Evolutionary conservation across 2,329 filamentous ascomycete genomes (phyloP).

Genomic region (Chaetomiaceae sp.): DNA sequence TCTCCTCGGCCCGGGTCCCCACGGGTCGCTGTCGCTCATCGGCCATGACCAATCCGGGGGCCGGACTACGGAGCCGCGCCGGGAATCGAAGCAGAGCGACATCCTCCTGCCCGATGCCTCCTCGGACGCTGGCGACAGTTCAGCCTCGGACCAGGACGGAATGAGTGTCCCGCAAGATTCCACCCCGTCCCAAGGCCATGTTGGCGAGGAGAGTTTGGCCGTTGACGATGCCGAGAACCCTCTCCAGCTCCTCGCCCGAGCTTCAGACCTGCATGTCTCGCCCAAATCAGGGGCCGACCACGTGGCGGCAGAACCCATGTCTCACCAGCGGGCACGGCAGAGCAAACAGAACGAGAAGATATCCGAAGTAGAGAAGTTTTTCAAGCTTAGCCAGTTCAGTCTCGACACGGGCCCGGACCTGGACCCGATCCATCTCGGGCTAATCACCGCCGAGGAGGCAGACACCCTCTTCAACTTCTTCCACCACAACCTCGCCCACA

Average conservation of each 20-base stretch:
- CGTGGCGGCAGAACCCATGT: constrained; percentile 18
- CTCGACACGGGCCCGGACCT: constrained; percentile 60
- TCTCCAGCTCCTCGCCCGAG: constrained; percentile 66
- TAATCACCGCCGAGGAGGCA: constrained; percentile 63
- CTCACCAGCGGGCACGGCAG: constrained; percentile 21
- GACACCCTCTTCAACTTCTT: constrained; percentile 63
- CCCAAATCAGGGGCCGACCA: constrained; percentile 31
- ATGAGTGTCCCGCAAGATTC: constrained; percentile 28
- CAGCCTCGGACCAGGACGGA: constrained; percentile 29
- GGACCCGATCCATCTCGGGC: constrained; percentile 65
- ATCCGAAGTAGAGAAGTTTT: constrained; percentile 58
- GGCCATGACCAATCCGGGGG: constrained; percentile 15
- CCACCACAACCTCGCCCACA: constrained; percentile 66
- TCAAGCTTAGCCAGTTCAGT: constrained; percentile 59
- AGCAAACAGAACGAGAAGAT: constrained; percentile 37
- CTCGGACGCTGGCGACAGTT: constrained; percentile 28
- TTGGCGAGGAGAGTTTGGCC: constrained; percentile 49
- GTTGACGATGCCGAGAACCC: constrained; percentile 73
- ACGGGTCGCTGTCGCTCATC: constrained; percentile 16
- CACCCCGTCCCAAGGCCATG: constrained; percentile 27
- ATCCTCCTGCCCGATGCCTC: constrained; percentile 25
- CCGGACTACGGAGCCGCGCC: constrained; percentile 15
- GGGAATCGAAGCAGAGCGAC: constrained; percentile 18
- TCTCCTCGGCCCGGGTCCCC: constrained; percentile 34
- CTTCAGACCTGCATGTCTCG: constrained; percentile 62